Evolutionary conservation across 2,329 filamentous ascomycete species (phyloP).

Genomic region (Amauroascus niger): DNA sequence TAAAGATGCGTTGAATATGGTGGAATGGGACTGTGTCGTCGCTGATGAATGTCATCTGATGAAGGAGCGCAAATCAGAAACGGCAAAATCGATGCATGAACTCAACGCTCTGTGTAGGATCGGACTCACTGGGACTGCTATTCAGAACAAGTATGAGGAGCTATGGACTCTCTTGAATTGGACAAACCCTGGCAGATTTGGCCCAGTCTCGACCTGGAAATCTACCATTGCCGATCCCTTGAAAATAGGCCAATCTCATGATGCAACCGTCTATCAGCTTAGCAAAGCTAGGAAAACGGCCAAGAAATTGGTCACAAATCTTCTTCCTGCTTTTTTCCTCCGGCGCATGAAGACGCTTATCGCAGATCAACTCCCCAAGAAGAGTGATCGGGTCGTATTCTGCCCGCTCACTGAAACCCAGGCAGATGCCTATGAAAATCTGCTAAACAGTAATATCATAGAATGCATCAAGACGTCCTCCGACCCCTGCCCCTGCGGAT

Average conservation of each 20-base stretch:
- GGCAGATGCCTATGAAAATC: constrained; percentile 69
- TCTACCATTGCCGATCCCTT: constrained; percentile 67
- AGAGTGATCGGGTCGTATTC: constrained; percentile 89
- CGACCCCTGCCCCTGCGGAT: constrained; percentile 60
- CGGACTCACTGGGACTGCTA: constrained; percentile 87
- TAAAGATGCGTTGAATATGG: constrained; percentile 65
- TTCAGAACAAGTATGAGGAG: constrained; percentile 97
- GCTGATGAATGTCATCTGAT: constrained; percentile 89
- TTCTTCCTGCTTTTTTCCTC: constrained; percentile 82
- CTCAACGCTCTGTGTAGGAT: constrained; percentile 88
- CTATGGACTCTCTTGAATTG: constrained; percentile 94
- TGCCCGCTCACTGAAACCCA: constrained; percentile 81
- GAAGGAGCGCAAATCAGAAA: constrained; percentile 68
- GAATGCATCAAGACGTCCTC: constrained; percentile 57
- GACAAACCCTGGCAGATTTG: constrained; percentile 73
- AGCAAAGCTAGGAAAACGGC: constrained; percentile 73
- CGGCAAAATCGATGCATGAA: constrained; percentile 77
- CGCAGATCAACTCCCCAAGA: constrained; percentile 84
- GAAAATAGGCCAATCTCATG: constrained; percentile 81
- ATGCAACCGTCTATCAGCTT: constrained; percentile 74
- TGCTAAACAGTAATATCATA: constrained; percentile 63
- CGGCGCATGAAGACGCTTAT: constrained; percentile 89
- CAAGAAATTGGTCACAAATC: constrained; percentile 71
- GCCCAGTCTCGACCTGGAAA: constrained; percentile 65
- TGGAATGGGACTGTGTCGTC: constrained; percentile 88